Evolutionary conservation across 2,329 filamentous ascomycete species (phyloP).

Genomic region (Alternaria sp.): DNA sequence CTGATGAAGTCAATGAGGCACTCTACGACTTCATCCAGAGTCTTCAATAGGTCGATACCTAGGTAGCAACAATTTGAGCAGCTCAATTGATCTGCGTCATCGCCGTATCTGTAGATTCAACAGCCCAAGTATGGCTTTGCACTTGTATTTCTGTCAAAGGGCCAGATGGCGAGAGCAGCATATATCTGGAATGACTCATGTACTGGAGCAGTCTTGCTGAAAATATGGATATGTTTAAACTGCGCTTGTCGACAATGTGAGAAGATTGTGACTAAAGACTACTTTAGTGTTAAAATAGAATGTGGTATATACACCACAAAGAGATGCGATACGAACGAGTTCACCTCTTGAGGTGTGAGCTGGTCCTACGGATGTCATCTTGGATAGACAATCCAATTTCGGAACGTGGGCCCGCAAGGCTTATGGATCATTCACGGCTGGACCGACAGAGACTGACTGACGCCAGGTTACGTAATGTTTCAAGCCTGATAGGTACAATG

Average conservation of each 20-base stretch:
- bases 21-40: not conserved
- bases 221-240: no score
- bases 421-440: not conserved
- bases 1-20: not conserved
- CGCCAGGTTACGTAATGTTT: not conserved
- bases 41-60: not conserved
- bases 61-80: not conserved
- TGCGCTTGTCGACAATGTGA: no score
- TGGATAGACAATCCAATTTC: rapidly evolving
- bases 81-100: not conserved
- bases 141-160: not conserved
- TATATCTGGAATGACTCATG: no score
- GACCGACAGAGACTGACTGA: not conserved
- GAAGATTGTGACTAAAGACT: no score
- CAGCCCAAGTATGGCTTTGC: no score
- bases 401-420: rapidly evolving
- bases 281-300: no score
- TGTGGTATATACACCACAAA: no score
- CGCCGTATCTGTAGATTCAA: rapidly evolving
- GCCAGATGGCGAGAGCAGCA: no score
- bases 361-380: not conserved
- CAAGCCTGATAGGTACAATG: not conserved
- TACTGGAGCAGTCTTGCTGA: no score
- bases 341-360: no score
- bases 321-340: no score